Base-by-base conservation (phyloP, 2,329 filamentous ascomycete genomes). In the Daldinia sp. region DNA sequence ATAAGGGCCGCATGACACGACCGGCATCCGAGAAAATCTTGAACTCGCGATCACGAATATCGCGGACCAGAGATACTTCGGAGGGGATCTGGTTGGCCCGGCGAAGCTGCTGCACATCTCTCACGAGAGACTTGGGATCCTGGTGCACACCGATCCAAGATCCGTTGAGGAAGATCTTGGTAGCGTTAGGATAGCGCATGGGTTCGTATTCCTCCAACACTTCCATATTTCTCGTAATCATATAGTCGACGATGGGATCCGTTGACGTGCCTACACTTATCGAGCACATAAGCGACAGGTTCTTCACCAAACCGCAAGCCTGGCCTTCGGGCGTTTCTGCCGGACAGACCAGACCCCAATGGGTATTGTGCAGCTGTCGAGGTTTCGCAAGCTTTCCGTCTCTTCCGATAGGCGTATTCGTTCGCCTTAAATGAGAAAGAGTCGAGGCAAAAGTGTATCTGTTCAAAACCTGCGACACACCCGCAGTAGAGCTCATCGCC, bases 371-470 rank as follows among this genome's bases (percentile, higher is more conserved):
- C 71, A 99, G 87, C 82, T 99, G 97, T 67, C 96, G 92, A 42
- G 96, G 96, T 81, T 99, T 99, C 44, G 97, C 97, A 73, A 99
- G 92, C 82, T 99, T 99, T 74, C 96, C 97, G 81, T 99, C 97
- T 83, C 97, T 90, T 69, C 97, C 96, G 71, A 99, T 97, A 0
- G 96, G 96, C 0, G 97, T 99, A 80, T 99, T 99, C 60, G 97
- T 99, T 77, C 96, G 91, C 75, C 97, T 91, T 82, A 99, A 87
- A 90, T 99, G 97, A 18, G 96, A 99, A 48, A 99, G 83, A 0
- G 95, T 98, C 44, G 97, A 99, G 15, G 96, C 90, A 78, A 98
- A 99, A 0, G 97, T 98, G 80, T 98, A 99, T 79, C 96, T 90
- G 84, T 98, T 99, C 77, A 99, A 83, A 82, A 99, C 97, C 82